Evolutionary conservation across 805 yeast genomes (phyloP), one percentile per base, ranked within the genome.

Genomic region (Barnettozyma populi): DNA sequence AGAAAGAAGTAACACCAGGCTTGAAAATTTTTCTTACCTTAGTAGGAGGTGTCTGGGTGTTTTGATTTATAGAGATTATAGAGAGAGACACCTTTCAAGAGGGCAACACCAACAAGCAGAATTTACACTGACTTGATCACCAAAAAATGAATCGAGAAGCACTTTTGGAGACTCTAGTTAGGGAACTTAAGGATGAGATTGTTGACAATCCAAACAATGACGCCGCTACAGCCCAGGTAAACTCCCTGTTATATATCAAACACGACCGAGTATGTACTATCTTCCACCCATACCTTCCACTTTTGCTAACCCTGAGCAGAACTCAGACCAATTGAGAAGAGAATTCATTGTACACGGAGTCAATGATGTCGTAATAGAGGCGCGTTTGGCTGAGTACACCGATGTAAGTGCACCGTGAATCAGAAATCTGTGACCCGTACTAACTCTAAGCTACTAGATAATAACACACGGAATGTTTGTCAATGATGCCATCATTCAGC

Each of bases 201-300:
- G 19, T 41, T 2, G 20, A 34, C 5, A 51, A 51, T 37, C 32
- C 41, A 4, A 5, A 20, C 9, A 29, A 19, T 5, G 37, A 36
- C 1, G 50, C 49, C 10, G 27, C 52, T 11, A 43, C 45, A 18
- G 54, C 54, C 2, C 39, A 48, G 14, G 35, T 49, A 4, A 53
- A 53, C 19, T 18, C 37, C 2, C 27, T 53, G 7, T 10, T 51
- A 1, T 48, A 45, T 41, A 31, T 41, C 5, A 51, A 53, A 38
- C 54, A 53, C 36, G 51, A 48, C 27, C 38, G 41, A 24, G 55
- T 50, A n/a, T 9, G 55, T 47, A 27, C 10, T 4, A 18, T 19
- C 13, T 9, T n/a, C 7, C 7, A 9, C n/a, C 16, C 16, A 3
- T 11, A 13, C 16, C 32, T 14, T 11, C 32, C 13, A 4, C 32